Base-by-base conservation (phyloP, 257 asterid genomes). In the Primulina huaijiensis region DNA sequence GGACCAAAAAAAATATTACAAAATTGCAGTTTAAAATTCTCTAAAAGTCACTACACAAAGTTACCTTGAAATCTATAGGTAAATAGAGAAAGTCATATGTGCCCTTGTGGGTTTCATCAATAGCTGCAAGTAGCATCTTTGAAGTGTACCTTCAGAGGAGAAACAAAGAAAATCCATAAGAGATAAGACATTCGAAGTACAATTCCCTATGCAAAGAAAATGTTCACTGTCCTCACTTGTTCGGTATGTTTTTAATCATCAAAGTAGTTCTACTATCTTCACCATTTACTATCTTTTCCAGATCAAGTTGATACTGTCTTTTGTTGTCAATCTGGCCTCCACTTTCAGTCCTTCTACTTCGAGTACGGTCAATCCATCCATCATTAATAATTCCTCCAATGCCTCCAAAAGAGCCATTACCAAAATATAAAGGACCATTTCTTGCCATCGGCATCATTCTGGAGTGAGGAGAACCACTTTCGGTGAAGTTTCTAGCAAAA, bases 31-130 rank as follows among this genome's bases (percentile, higher is more conserved):
- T 65, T 78, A 62, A 17, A n/a, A 57, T 59, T 67, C 46, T 67
- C 53, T 14, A 64, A 73, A 78, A 61, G 33, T 0, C 25, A 27
- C 56, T 12, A 68, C 43, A 60, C 53, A 40, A n/a, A 72, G 67
- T 67, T 83, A 90, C 99, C 96, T 93, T 93, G 67, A 93, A 93
- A 82, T 93, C 99, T 72, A 93, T 93, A 7, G 99, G 99, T 74
- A 93, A 74, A 78, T 93, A 93, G 72, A 93, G 93, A 79, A 93
- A 93, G 85, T 93, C 99, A 75, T 89, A 93, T 8, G 92, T 82
- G 62, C 90, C 92, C 86, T 86, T 88, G 83, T 93, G 97, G 7
- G 89, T 89, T 77, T 90, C 97, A 72, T 93, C 97, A 62, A 93
- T 93, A 64, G 95, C 92, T 63, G 86, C 81, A 59, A 93, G 90